A percentile compares a stretch with the other conserved stretches of the same genome.
Conservation (phyloP, 1,139 yeast genomes). For the Kodamaea anthophila region DNA sequence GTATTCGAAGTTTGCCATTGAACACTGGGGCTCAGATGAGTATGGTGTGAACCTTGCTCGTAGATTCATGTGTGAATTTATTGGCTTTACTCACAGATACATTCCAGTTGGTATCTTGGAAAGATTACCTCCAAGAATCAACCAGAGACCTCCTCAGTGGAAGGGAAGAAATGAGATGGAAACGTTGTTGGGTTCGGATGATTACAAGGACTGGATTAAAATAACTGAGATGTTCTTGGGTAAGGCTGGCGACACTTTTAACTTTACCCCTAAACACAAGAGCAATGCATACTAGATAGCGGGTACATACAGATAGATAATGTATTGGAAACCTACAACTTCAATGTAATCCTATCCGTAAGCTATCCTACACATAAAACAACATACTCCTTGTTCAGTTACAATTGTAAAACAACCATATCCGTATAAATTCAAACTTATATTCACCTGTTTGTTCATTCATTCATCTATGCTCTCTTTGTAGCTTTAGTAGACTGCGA, state of each 20-base stretch:
- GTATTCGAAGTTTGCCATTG: slow-evolving; percentile 75
- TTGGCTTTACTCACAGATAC: slow-evolving; percentile 90
- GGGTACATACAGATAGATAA: neutral
- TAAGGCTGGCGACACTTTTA: slow-evolving; percentile 67
- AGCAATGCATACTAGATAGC: slow-evolving; percentile 61
- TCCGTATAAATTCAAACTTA: no score
- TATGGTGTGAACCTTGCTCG: slow-evolving; percentile 86
- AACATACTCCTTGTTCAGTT: no score
- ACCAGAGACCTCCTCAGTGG: slow-evolving; percentile 94
- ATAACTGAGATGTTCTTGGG: slow-evolving; percentile 96
- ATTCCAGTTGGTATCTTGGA: slow-evolving; percentile 92
- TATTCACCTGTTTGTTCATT: no score
- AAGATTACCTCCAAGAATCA: slow-evolving; percentile 78
- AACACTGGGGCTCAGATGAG: slow-evolving; percentile 98
- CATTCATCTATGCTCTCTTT: slow-evolving; percentile 2
- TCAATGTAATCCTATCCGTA: no score
- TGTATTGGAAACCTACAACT: neutral
- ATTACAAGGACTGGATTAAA: slow-evolving; percentile 92
- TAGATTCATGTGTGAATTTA: slow-evolving; percentile 87
- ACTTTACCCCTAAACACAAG: slow-evolving; percentile 89
- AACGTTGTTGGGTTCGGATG: slow-evolving; percentile 77
- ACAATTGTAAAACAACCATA: no score
- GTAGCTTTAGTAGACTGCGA: slow-evolving; percentile 5
- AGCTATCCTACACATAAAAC: no score
- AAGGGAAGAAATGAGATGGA: slow-evolving; percentile 91